Base-by-base conservation (phyloP, 2,329 filamentous ascomycete genomes). In the Aspergillus glaucus region DNA sequence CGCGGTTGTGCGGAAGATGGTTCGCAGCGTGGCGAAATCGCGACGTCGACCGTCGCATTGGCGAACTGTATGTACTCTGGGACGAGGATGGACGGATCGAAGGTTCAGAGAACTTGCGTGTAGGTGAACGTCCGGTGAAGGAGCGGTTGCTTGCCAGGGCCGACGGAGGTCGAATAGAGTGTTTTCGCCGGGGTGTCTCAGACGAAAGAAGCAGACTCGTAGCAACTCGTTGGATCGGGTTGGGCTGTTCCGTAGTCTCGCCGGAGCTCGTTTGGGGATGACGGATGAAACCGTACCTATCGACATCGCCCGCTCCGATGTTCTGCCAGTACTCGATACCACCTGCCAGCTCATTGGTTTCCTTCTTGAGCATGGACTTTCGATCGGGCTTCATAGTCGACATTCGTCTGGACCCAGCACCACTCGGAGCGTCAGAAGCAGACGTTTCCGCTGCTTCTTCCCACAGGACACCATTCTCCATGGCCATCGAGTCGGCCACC, bases 301-400 rank as follows among this genome's bases (percentile, higher is more conserved):
- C 82, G 3, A 85, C 80, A 52, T 83, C 76, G 12, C 70, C 76
- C 5, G 73, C 78, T 15, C 77, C 71, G 9, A 85, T 67, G 62
- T 84, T 75, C 51, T 79, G 74, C 81, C 81, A 85, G 55, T 85
- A 81, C 54, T 85, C 82, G 44, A 84, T 75, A 2, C 82, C 82
- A 6, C 82, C 82, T 19, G 81, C 81, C 28, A 79, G 64, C 63
- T 85, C 82, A 44, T 73, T 69, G 9, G 75, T 69, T 53, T 82
- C 77, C 54, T 76, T 72, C 44, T 70, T 66, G 49, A 76, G 73
- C 37, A 21, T 40, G 28, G 64, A 55, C 17, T 61, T 65, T 43
- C 60, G 57, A 55, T 64, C 60, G 2, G 56, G 56, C 17, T 60
- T 60, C 26, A 54, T 49, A 19, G 65, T 65, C 4, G 59, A 55